A percentile compares a stretch with the other conserved stretches of the same genome.
Evolutionary conservation across 768 basidiomycete genomes (phyloP).

Genomic region (Phlegmacium glaucopus): DNA sequence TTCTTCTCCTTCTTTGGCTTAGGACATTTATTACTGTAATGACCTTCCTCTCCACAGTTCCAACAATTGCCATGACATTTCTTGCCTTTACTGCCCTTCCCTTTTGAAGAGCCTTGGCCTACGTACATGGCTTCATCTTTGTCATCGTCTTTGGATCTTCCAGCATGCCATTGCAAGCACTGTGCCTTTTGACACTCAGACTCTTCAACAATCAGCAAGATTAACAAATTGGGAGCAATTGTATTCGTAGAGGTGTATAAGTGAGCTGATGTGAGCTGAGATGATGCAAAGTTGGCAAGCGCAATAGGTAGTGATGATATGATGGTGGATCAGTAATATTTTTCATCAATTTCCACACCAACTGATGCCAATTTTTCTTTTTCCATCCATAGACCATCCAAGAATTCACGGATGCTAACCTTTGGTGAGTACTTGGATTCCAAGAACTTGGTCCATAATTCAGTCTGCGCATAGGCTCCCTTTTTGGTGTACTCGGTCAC

Average conservation of each 20-base stretch:
- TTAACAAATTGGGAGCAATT: slow-evolving; percentile 15
- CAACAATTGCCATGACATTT: slow-evolving; percentile 15
- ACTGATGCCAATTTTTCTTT: slow-evolving; percentile 18
- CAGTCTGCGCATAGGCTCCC: no score
- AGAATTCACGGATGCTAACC: slow-evolving; percentile 25
- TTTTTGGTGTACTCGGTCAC: no score
- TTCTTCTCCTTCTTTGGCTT: slow-evolving; percentile 1
- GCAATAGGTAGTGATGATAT: slow-evolving; percentile 22
- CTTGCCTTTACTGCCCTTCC: slow-evolving; percentile 8
- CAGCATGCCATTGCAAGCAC: background rate
- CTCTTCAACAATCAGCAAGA: slow-evolving; percentile 19
- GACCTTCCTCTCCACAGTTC: slow-evolving; percentile 25
- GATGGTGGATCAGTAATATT: slow-evolving; percentile 24
- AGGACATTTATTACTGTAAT: slow-evolving; percentile 17
- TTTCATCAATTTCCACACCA: slow-evolving; percentile 18
- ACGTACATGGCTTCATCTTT: no score
- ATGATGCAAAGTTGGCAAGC: slow-evolving; percentile 21
- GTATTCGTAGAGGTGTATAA: slow-evolving; percentile 13
- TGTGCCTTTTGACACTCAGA: slow-evolving; percentile 10
- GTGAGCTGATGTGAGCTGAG: slow-evolving; percentile 16
- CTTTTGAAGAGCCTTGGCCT: slow-evolving; percentile 1
- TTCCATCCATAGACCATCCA: slow-evolving; percentile 19
- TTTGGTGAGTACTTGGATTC: slow-evolving; percentile 22
- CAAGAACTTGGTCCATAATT: slow-evolving; percentile 23
- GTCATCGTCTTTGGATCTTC: no score